Evolutionary conservation across 2,329 filamentous ascomycete genomes (phyloP).

Genomic region (Diaporthe eres): DNA sequence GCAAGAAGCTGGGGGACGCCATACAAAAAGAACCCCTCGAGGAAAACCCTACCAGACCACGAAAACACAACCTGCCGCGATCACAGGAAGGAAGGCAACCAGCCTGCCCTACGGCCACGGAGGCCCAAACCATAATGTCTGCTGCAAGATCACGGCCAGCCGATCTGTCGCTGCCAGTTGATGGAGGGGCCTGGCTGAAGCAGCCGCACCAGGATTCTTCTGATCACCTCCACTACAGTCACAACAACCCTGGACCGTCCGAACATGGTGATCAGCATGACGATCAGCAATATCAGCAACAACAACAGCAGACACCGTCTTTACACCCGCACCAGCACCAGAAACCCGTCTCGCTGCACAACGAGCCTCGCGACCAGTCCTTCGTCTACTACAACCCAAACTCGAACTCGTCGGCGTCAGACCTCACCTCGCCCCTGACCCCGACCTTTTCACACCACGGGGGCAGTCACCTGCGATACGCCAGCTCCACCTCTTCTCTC

Average conservation of each 20-base stretch:
- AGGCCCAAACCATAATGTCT: conserved; percentile 29
- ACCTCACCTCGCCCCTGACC: conserved; percentile 78
- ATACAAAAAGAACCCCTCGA: background rate
- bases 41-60: background rate
- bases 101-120: background rate
- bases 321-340: background rate
- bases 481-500: conserved; percentile 84
- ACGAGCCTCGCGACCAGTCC: conserved; percentile 29
- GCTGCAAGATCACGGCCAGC: conserved; percentile 30
- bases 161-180: conserved; percentile 26
- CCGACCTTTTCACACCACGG: conserved; percentile 74
- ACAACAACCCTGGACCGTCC: background rate
- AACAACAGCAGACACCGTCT: background rate
- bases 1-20: background rate
- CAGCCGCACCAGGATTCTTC: conserved; percentile 12
- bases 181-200: conserved; percentile 33
- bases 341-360: background rate
- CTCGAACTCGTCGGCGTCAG: conserved; percentile 73
- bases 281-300: background rate
- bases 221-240: background rate
- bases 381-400: conserved; percentile 58
- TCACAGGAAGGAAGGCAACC: background rate
- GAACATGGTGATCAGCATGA: conserved; percentile 3
- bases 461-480: conserved; percentile 67
- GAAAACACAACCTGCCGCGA: background rate